Conservation (phyloP, 2,329 filamentous ascomycete genomes). For the Epichloe scottii region DNA sequence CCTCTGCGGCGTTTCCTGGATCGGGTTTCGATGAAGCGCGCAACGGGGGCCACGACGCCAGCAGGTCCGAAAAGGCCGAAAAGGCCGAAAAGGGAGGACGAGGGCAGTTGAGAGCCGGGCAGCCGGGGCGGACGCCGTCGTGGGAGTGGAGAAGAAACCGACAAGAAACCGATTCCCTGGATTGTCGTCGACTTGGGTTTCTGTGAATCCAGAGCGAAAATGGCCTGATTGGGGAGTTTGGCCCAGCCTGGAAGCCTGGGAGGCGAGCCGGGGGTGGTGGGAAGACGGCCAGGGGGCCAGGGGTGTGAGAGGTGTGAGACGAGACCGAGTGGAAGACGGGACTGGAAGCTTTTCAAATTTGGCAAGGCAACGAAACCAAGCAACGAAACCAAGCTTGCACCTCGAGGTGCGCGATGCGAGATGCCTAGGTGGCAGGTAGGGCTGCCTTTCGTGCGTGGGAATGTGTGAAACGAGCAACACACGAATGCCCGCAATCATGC, state of each 20-base stretch:
- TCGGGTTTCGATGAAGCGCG: constrained; percentile 6
- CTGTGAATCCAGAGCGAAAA: constrained; percentile 7
- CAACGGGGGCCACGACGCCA: constrained; percentile 4
- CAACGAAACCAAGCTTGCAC: not conserved
- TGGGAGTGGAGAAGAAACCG: constrained; percentile 8
- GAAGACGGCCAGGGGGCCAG: not conserved
- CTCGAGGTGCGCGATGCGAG: too few relatives aligned
- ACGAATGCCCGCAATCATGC: not conserved
- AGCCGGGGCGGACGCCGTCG: constrained; percentile 11
- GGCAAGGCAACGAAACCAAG: too few relatives aligned
- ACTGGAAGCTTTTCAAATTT: not conserved
- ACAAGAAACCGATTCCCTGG: constrained; percentile 3
- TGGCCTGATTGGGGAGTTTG: constrained; percentile 13
- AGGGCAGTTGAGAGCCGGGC: constrained; percentile 5
- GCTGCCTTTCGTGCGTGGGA: not conserved
- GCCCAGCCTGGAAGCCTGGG: not conserved
- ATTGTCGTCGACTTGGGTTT: constrained; percentile 1
- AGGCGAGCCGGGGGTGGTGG: constrained; percentile 3
- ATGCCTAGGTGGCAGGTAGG: not conserved
- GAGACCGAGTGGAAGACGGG: not conserved
- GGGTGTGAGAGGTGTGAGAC: too few relatives aligned
- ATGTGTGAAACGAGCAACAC: not conserved
- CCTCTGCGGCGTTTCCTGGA: constrained; percentile 6
- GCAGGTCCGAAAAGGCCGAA: constrained; percentile 7
- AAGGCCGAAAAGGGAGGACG: not conserved